These are phyloP conservation scores for Cryphonectria carpinicola DNA, from an alignment of 2,329 filamentous ascomycete genomes.

Conservation along the genomic window DNA sequence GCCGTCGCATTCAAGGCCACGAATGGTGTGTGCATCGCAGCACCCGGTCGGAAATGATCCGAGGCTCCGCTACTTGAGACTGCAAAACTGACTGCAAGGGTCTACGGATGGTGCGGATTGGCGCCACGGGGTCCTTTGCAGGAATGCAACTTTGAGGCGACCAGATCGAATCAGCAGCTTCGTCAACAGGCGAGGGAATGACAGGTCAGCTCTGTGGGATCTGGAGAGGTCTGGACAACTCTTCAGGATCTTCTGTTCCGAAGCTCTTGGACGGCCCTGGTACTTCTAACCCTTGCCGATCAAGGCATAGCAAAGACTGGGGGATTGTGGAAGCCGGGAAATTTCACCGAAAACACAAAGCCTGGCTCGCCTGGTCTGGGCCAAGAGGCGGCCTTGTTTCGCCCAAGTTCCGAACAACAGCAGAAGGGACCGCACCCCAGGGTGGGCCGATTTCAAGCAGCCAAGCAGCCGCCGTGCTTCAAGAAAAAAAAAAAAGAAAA, in stretches of 20 bases:
- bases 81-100: slow-evolving; percentile 14
- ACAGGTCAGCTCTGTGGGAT: slow-evolving; percentile 8
- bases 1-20: background rate
- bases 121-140: slow-evolving; percentile 7
- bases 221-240: background rate
- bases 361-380: slow-evolving; percentile 10
- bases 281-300: background rate
- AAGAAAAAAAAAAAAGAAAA: background rate
- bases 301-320: slow-evolving; percentile 9
- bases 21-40: slow-evolving; percentile 11
- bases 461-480: background rate
- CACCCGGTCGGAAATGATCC: slow-evolving; percentile 26
- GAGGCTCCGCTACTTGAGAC: slow-evolving; percentile 20
- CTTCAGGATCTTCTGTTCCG: background rate
- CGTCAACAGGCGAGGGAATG: background rate
- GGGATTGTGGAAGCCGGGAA: slow-evolving; percentile 13
- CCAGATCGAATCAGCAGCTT: slow-evolving; percentile 10
- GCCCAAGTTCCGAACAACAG: slow-evolving; percentile 29
- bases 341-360: slow-evolving; percentile 16
- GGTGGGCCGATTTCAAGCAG: background rate
- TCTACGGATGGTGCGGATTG: slow-evolving; percentile 12
- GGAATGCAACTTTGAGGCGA: slow-evolving; percentile 4
- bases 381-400: slow-evolving; percentile 26
- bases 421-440: background rate
- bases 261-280: background rate